A percentile compares a stretch with the other conserved stretches of the same genome.
Evolutionary conservation across 495 filamentous ascomycete genomes (phyloP).

Genomic region (Xylaria flabelliformis): DNA sequence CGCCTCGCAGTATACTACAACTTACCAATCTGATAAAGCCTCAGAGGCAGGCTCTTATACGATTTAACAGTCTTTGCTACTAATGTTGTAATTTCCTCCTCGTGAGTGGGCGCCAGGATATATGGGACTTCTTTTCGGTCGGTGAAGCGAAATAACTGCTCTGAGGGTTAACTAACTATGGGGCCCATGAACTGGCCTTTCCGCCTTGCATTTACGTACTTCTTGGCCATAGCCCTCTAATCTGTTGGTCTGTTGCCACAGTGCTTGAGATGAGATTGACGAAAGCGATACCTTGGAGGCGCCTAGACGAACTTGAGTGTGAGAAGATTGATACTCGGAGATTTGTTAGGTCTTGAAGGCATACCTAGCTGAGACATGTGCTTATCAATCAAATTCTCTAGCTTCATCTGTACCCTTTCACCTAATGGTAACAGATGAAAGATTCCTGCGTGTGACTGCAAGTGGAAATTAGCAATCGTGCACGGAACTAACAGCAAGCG

Average conservation of each 20-base stretch:
- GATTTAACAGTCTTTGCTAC: constrained; percentile 77
- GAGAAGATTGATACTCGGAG: constrained; percentile 1
- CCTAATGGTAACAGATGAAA: constrained; percentile 96
- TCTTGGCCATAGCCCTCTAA: constrained; percentile 68
- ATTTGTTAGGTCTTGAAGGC: constrained; percentile 24
- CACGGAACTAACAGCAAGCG: neutral
- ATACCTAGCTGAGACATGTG: constrained; percentile 82
- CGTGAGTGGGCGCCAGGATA: constrained; percentile 90
- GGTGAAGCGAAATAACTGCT: constrained; percentile 76
- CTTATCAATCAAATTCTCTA: constrained; percentile 84
- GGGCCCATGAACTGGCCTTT: neutral
- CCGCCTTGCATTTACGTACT: constrained; percentile 45
- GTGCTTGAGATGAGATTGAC: constrained; percentile 80
- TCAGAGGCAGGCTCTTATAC: constrained; percentile 83
- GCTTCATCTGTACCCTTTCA: constrained; percentile 83
- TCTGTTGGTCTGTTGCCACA: constrained; percentile 70
- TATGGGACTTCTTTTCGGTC: constrained; percentile 80
- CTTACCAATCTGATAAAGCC: constrained; percentile 89
- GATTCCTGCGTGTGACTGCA: constrained; percentile 77
- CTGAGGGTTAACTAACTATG: constrained; percentile 1
- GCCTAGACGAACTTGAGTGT: constrained; percentile 52
- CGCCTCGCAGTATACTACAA: neutral
- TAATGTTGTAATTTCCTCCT: constrained; percentile 91
- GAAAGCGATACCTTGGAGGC: constrained; percentile 90
- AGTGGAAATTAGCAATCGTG: constrained; percentile 21